Base-by-base conservation (phyloP, 768 basidiomycete genomes). In the Boletus reticuloceps region DNA sequence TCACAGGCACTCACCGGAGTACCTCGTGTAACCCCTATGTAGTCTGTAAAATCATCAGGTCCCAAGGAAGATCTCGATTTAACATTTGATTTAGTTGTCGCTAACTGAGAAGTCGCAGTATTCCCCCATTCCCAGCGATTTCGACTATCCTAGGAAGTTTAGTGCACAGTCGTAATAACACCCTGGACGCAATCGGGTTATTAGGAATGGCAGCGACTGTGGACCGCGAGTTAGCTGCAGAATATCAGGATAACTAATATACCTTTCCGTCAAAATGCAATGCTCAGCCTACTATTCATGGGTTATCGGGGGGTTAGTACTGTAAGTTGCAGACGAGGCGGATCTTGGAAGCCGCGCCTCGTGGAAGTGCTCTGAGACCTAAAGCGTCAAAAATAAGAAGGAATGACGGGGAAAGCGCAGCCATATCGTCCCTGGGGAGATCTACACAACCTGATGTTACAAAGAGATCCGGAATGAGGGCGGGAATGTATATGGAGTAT, bases 401-500 rank as follows among this genome's bases (percentile, higher is more conserved):
- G 32, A 32, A 48, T 27, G 29, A 40, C 4, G 14, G n/a, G 6
- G 5, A 27, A 47, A 38, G 6, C 16, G 25, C 32, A 32, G 31
- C 39, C 13, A 27, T 16, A 39, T 57, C 40, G 55, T 57, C 31
- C n/a, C 36, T 40, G 39, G 37, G 27, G 44, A 56, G 51, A 64
- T 55, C 53, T 47, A 47, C 51, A 50, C 60, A 41, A 37, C 50
- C 47, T 22, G 41, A 10, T 51, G 25, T 22, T 49, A 20, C 43
- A 48, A 22, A 22, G 22, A 22, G 22, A 22, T 47, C 36, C 47
- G 47, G 46, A 46, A 51, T 52, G 43, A 58, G 47, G 51, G 51
- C 50, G 49, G 52, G 36, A 60, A 55, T 53, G 37, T 45, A 48
- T 58, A 45, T 41, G 53, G 19, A 37, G 16, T 22, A 50, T 53